Conservation (phyloP, 1,139 yeast genomes). For the Zygosaccharomyces sapae region DNA sequence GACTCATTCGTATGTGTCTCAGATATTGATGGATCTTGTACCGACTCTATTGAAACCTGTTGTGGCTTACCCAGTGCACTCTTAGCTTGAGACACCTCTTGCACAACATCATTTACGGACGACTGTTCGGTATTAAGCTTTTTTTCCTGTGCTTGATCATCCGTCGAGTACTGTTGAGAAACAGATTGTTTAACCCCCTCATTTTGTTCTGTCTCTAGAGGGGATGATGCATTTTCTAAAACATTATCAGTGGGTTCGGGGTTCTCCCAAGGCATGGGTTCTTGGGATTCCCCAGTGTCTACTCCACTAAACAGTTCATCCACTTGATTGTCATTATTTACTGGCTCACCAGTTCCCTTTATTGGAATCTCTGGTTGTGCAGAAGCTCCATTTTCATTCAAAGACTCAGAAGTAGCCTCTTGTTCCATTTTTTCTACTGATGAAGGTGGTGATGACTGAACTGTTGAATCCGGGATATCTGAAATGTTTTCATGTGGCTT, state of each 20-base stretch:
- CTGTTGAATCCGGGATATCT: not conserved
- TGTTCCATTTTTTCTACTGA: not conserved
- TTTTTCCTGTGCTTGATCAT: too few relatives aligned
- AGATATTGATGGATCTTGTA: too few relatives aligned
- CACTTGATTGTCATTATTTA: not conserved
- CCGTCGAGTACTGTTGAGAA: too few relatives aligned
- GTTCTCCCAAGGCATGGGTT: slow-evolving; percentile 13
- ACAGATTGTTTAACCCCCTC: not conserved
- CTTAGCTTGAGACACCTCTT: too few relatives aligned
- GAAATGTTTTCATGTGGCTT: not conserved
- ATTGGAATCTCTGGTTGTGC: not conserved
- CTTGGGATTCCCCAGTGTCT: not conserved
- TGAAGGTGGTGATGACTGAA: not conserved
- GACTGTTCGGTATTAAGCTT: too few relatives aligned
- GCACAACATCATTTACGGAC: too few relatives aligned
- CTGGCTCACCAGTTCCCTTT: not conserved
- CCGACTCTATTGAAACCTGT: too few relatives aligned
- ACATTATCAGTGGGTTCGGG: not conserved
- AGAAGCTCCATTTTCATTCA: not conserved
- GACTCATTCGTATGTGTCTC: too few relatives aligned
- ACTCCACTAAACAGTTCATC: slow-evolving; percentile 4
- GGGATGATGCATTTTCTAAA: not conserved
- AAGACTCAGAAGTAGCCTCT: not conserved
- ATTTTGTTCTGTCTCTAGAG: not conserved
- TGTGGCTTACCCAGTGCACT: too few relatives aligned